Percentiles rank a stretch among this genome's conserved stretches.
Conservation (phyloP, 2,329 filamentous ascomycete genomes). For the Emydomyces testavorans region DNA sequence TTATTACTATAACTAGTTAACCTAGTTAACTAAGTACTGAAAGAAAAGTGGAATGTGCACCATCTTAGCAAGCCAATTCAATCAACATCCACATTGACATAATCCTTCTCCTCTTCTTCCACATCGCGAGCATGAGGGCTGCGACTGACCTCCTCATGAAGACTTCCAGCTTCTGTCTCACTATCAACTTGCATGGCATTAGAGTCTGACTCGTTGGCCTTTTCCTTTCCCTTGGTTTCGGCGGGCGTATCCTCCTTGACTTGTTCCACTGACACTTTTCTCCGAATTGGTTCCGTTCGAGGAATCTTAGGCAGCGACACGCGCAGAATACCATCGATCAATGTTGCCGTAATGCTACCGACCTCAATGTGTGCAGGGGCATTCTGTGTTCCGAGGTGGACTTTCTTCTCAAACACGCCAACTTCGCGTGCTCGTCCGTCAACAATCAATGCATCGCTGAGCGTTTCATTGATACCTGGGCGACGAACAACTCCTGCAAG, state of each 20-base stretch:
- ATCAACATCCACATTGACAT: neutral
- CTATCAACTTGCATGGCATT: neutral
- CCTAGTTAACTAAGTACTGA: no score
- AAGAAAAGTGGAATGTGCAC: no score
- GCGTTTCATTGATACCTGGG: slow-evolving; percentile 56
- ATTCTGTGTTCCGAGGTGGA: slow-evolving; percentile 48
- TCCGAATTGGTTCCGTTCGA: slow-evolving; percentile 28
- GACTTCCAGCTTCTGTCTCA: neutral
- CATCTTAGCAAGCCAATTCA: neutral
- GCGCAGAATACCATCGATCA: slow-evolving; percentile 66
- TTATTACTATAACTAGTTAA: no score
- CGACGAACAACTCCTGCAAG: slow-evolving; percentile 63
- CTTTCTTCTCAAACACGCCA: slow-evolving; percentile 60
- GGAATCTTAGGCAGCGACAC: slow-evolving; percentile 67
- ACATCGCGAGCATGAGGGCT: neutral
- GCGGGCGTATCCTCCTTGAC: slow-evolving; percentile 33
- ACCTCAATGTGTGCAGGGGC: slow-evolving; percentile 51
- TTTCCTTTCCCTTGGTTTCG: slow-evolving; percentile 25
- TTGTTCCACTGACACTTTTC: slow-evolving; percentile 39
- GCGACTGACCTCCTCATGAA: neutral
- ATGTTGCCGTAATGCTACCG: slow-evolving; percentile 57
- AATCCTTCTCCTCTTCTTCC: slow-evolving; percentile 2
- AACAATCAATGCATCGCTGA: slow-evolving; percentile 51
- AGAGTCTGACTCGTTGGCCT: neutral
- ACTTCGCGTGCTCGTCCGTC: slow-evolving; percentile 64